Conservation (phyloP, 352 stramenopile genomes). For the Phytophthora europaea region DNA sequence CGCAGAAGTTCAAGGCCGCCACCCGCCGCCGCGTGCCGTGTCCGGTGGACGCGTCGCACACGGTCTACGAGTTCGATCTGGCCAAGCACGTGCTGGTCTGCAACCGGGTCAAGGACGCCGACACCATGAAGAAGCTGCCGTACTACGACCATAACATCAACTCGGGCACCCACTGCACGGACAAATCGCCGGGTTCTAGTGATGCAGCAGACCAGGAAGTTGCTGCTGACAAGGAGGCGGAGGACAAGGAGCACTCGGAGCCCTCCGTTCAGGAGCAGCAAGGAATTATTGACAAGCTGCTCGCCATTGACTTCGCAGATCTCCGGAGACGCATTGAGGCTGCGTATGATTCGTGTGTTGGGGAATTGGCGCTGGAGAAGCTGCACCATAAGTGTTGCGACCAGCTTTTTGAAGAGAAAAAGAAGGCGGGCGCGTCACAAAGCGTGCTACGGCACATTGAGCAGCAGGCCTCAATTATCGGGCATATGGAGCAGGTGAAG, state of each 20-base stretch:
- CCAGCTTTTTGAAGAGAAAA: constrained; percentile 72
- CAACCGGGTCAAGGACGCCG: constrained; percentile 79
- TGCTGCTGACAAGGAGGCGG: not conserved
- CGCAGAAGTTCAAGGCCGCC: constrained; percentile 70
- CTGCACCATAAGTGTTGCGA: constrained; percentile 76
- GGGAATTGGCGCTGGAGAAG: constrained; percentile 69
- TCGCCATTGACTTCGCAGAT: constrained; percentile 69
- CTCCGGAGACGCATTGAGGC: constrained; percentile 59
- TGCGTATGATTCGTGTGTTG: constrained; percentile 64
- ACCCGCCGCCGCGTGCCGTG: constrained; percentile 75
- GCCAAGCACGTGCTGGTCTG: constrained; percentile 84
- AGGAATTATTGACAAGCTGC: constrained; percentile 76
- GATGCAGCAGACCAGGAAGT: constrained; percentile 8
- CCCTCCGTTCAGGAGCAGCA: constrained; percentile 61
- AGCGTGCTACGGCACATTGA: constrained; percentile 83
- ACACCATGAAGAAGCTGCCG: constrained; percentile 64
- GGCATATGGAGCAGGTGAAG: constrained; percentile 72
- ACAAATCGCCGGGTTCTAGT: not conserved
- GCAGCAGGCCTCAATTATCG: constrained; percentile 86
- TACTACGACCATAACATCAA: constrained; percentile 88
- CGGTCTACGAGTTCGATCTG: constrained; percentile 83
- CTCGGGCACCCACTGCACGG: constrained; percentile 58
- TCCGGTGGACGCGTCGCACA: constrained; percentile 75
- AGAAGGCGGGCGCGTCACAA: constrained; percentile 58
- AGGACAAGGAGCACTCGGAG: constrained; percentile 43